Evolutionary conservation across 495 filamentous ascomycete species (phyloP).

Genomic region (Penicillium herquei): DNA sequence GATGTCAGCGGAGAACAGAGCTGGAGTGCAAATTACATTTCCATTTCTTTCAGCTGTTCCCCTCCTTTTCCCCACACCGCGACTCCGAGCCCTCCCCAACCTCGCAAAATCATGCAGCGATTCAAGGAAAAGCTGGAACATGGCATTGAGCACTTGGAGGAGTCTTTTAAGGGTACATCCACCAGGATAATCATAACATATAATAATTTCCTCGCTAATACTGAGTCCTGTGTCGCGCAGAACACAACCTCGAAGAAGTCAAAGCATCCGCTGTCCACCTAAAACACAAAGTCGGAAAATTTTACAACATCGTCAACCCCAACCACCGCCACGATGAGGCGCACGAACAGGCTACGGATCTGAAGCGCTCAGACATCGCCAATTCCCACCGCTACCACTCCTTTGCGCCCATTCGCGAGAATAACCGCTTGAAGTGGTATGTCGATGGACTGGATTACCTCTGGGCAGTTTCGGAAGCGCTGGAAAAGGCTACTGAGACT

Average conservation of each 20-base stretch:
- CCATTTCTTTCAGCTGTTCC: slow-evolving; percentile 3
- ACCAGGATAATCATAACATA: too few species aligned
- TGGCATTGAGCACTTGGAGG: slow-evolving; percentile 31
- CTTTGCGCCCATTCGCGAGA: slow-evolving; percentile 80
- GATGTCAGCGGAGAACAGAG: slow-evolving; percentile 16
- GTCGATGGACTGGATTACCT: slow-evolving; percentile 92
- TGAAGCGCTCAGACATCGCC: slow-evolving; percentile 68
- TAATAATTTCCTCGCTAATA: neutral
- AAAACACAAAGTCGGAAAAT: slow-evolving; percentile 67
- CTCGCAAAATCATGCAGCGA: slow-evolving; percentile 28
- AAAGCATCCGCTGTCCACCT: slow-evolving; percentile 50
- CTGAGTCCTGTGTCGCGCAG: slow-evolving; percentile 10
- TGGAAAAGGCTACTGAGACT: slow-evolving; percentile 83
- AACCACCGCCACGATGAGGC: slow-evolving; percentile 95
- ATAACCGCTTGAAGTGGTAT: slow-evolving; percentile 95
- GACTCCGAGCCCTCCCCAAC: neutral
- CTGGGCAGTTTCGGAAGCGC: slow-evolving; percentile 83
- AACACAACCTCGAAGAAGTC: slow-evolving; percentile 44
- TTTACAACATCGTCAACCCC: slow-evolving; percentile 73
- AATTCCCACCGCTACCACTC: slow-evolving; percentile 80
- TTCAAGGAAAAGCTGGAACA: slow-evolving; percentile 29
- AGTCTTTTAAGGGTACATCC: slow-evolving; percentile 31
- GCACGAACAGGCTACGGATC: slow-evolving; percentile 81
- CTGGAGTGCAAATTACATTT: neutral
- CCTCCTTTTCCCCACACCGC: slow-evolving; percentile 9